Conservation (phyloP, 139 green algal genomes). For the Chlamydomonas applanata region DNA sequence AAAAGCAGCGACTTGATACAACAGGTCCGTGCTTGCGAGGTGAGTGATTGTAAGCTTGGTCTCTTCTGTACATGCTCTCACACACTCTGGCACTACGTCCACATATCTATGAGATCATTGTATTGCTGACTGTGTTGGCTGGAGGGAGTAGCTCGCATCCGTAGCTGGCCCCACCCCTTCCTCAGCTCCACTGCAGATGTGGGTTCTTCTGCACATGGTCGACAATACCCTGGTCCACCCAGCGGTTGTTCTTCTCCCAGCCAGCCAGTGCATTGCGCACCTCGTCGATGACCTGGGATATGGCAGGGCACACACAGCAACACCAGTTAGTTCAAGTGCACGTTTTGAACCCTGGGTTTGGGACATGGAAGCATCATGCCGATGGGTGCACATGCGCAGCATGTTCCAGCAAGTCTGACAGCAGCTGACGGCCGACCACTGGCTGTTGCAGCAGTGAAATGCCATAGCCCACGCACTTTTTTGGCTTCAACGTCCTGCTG, state of each 20-base stretch:
- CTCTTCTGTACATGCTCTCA: too few relatives aligned
- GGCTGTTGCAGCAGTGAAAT: neutral
- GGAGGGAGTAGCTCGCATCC: too few relatives aligned
- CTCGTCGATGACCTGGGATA: constrained; percentile 55
- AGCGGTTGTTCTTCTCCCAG: constrained; percentile 61
- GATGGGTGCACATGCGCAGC: neutral
- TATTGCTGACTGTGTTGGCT: too few relatives aligned
- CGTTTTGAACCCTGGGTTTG: neutral
- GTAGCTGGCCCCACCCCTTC: too few relatives aligned
- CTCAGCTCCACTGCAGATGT: neutral
- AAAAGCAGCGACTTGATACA: too few relatives aligned
- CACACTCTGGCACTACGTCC: too few relatives aligned
- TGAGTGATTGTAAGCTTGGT: too few relatives aligned
- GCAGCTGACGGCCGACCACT: too few relatives aligned
- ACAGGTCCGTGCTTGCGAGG: too few relatives aligned
- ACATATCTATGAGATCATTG: too few relatives aligned
- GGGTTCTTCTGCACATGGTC: constrained; percentile 17
- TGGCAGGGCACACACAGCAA: neutral
- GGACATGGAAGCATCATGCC: neutral
- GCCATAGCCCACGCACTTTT: neutral
- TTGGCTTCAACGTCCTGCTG: neutral
- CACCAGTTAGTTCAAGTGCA: neutral
- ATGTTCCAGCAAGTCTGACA: neutral
- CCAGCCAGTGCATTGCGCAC: constrained; percentile 46
- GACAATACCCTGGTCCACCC: constrained; percentile 33